Evolutionary conservation across 2,329 filamentous ascomycete genomes (phyloP).

Genomic region (Pseudofabraea citricarpa): DNA sequence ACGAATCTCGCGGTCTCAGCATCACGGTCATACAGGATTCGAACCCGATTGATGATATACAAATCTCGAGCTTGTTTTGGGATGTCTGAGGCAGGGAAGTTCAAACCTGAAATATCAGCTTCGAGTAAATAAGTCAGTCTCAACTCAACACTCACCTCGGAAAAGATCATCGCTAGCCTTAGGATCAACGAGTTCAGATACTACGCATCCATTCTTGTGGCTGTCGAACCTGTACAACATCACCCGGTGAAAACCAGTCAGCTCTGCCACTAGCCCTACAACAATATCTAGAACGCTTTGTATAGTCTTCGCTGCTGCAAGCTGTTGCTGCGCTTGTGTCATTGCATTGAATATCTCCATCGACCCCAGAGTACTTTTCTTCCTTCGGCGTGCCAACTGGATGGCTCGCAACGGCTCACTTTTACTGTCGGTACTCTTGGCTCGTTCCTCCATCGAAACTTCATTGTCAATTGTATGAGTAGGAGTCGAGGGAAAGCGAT

Average conservation of each 20-base stretch:
- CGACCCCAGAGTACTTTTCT: conserved; percentile 9
- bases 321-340: conserved; percentile 15
- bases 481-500: conserved; percentile 8
- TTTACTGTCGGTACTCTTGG: conserved; percentile 9
- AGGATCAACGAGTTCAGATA: conserved; percentile 6
- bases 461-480: conserved; percentile 10
- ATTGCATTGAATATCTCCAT: conserved; percentile 20
- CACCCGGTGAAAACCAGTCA: conserved; percentile 15
- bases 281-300: conserved; percentile 13
- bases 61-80: conserved; percentile 77
- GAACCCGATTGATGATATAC: conserved; percentile 83
- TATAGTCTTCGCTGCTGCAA: conserved; percentile 10
- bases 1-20: conserved; percentile 73
- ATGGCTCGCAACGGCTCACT: conserved; percentile 13
- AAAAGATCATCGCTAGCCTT: conserved; percentile 3
- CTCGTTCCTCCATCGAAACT: conserved; percentile 8
- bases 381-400: conserved; percentile 12
- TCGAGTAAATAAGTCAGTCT: too few species aligned
- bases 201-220: conserved; percentile 7
- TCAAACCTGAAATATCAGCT: conserved; percentile 2
- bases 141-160: not conserved
- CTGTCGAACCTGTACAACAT: conserved; percentile 18
- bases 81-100: conserved; percentile 83
- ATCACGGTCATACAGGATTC: conserved; percentile 78
- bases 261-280: conserved; percentile 17